phyloP scores from a whole-genome alignment of 768 basidiomycete species.

The Leucogyrophana mollusca region DNA sequence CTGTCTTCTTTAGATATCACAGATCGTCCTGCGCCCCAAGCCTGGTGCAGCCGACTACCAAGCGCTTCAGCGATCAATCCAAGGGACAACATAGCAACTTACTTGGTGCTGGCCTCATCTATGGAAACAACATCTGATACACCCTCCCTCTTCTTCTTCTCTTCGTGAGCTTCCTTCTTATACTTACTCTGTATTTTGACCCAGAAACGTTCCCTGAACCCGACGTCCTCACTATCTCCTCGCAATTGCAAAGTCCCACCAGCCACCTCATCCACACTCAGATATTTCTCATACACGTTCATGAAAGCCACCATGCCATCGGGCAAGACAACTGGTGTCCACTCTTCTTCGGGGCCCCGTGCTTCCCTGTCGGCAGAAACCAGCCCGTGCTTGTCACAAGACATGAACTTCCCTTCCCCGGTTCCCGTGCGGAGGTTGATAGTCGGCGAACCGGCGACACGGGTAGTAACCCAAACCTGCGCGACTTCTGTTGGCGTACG shows the following conservation, averaged over 20 bases:
- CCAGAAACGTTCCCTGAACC: conserved; percentile 84
- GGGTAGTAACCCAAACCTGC: conserved; percentile 90
- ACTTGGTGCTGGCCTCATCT: conserved; percentile 79
- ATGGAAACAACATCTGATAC: conserved; percentile 48
- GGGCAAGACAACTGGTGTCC: conserved; percentile 79
- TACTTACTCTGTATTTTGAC: conserved; percentile 89
- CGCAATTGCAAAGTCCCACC: conserved; percentile 77
- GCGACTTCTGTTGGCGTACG: conserved; percentile 77
- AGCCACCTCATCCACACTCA: conserved; percentile 82
- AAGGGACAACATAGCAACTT: conserved; percentile 29
- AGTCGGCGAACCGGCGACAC: conserved; percentile 79
- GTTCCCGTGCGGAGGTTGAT: conserved; percentile 85
- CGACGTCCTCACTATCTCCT: conserved; percentile 83
- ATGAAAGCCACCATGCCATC: conserved; percentile 87
- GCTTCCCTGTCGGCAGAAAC: conserved; percentile 86
- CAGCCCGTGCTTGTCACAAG: conserved; percentile 82
- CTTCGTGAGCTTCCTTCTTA: conserved; percentile 78
- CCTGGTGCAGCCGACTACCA: conserved; percentile 66
- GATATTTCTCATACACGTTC: conserved; percentile 88
- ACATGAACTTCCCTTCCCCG: conserved; percentile 90
- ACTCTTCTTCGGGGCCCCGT: conserved; percentile 91
- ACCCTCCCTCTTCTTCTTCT: conserved; percentile 68
- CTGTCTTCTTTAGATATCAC: conserved; percentile 71
- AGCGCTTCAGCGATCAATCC: conserved; percentile 1
- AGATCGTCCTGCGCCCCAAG: conserved; percentile 81